phyloP scores from a whole-genome alignment of 2,329 filamentous ascomycete species.

The Coleophoma cylindrospora region DNA sequence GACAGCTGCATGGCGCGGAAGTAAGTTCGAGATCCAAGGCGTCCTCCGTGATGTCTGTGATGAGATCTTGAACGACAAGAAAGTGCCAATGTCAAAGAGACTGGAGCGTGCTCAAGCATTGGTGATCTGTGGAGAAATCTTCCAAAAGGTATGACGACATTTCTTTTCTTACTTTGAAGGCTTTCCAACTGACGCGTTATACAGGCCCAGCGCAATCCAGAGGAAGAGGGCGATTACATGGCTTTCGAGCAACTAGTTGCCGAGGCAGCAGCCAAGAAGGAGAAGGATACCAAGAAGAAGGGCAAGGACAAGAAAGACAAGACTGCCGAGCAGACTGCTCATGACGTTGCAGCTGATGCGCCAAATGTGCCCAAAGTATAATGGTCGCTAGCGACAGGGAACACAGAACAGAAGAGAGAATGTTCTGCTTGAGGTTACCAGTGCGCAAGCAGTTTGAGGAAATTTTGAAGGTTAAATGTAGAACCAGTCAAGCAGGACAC shows the following conservation, averaged over 20 bases:
- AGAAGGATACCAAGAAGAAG: constrained; percentile 66
- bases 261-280: constrained; percentile 93
- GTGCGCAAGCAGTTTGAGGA: background rate
- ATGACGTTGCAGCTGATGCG: constrained; percentile 28
- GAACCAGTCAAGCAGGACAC: too few species aligned
- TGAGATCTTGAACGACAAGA: constrained; percentile 72
- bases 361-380: constrained; percentile 31
- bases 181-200: constrained; percentile 3
- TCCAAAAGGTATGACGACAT: constrained; percentile 63
- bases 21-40: constrained; percentile 96
- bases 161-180: background rate
- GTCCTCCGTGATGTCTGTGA: constrained; percentile 95
- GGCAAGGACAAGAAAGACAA: constrained; percentile 37
- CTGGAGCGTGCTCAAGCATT: constrained; percentile 88
- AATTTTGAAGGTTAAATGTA: too few species aligned
- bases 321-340: constrained; percentile 15
- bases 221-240: constrained; percentile 98
- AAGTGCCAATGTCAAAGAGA: constrained; percentile 76
- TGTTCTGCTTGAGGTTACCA: background rate
- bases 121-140: constrained; percentile 83
- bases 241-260: constrained; percentile 97
- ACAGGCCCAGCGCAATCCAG: constrained; percentile 81
- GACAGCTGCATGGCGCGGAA: constrained; percentile 91
- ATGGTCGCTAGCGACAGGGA: background rate
- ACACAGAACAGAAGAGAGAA: background rate